phyloP scores from a whole-genome alignment of 148 eudicot species.

The Chenopodium berlandieri region DNA sequence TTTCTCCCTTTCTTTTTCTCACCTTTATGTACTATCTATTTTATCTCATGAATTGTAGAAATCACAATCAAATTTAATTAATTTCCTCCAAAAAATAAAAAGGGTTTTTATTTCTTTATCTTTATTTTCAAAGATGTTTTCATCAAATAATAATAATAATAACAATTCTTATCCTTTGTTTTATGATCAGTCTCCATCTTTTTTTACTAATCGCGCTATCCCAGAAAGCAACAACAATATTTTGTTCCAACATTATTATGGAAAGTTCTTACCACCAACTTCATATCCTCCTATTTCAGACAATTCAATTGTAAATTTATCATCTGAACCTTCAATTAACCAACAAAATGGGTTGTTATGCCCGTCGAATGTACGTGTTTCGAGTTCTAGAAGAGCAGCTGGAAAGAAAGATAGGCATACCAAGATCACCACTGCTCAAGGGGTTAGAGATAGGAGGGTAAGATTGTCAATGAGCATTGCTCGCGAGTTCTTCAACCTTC shows the following conservation, averaged over 20 bases:
- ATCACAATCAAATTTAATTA: background rate
- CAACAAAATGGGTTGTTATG: background rate
- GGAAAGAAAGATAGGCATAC: slow-evolving; percentile 43
- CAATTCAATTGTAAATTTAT: slow-evolving; percentile 8
- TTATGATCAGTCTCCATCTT: slow-evolving; percentile 21
- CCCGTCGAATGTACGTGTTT: background rate
- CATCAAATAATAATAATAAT: slow-evolving; percentile 1
- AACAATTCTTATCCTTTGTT: slow-evolving; percentile 19
- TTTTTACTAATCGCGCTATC: background rate
- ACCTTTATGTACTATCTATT: background rate
- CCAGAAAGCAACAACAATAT: slow-evolving; percentile 22
- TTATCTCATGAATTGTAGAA: background rate
- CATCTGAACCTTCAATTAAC: slow-evolving; percentile 16
- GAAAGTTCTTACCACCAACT: slow-evolving; percentile 2
- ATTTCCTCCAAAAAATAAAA: background rate
- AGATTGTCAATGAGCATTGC: slow-evolving; percentile 44
- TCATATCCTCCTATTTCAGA: slow-evolving; percentile 10
- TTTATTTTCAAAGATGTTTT: slow-evolving; percentile 17
- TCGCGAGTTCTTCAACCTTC: slow-evolving; percentile 44
- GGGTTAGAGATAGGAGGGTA: slow-evolving; percentile 46
- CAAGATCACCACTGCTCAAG: slow-evolving; percentile 46
- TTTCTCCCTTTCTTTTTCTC: background rate
- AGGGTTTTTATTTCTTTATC: background rate
- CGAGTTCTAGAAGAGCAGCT: slow-evolving; percentile 11
- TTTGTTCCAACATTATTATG: slow-evolving; percentile 17